These are phyloP conservation scores for Bipolaris sorokiniana DNA, from an alignment of 2,329 filamentous ascomycete genomes.

Conservation along the genomic window DNA sequence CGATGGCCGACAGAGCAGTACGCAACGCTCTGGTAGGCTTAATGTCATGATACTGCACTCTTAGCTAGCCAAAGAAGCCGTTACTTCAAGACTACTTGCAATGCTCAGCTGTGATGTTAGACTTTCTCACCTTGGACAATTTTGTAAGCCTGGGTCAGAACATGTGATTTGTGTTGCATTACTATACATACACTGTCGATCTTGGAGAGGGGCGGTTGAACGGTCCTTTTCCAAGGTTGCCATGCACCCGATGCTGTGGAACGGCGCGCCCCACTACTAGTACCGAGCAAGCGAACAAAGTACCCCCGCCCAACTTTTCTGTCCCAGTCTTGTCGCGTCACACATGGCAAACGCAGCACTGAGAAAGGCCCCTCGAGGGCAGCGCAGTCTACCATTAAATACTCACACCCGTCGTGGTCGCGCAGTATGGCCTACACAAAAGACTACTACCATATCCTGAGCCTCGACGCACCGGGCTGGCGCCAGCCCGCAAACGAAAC, in stretches of 20 bases:
- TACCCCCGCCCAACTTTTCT: constrained; percentile 16
- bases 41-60: constrained; percentile 36
- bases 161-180: not conserved
- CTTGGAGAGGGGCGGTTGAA: constrained; percentile 1
- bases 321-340: constrained; percentile 8
- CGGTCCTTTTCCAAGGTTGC: constrained; percentile 21
- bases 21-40: constrained; percentile 26
- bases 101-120: constrained; percentile 2
- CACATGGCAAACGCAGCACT: constrained; percentile 1
- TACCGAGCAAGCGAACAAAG: constrained; percentile 11
- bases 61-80: constrained; percentile 40
- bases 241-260: constrained; percentile 16
- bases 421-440: constrained; percentile 33
- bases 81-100: constrained; percentile 27
- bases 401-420: not conserved
- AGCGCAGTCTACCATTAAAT: not conserved
- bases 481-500: constrained; percentile 1
- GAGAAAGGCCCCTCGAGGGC: constrained; percentile 6
- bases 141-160: not conserved
- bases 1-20: constrained; percentile 25
- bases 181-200: constrained; percentile 4
- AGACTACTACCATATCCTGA: constrained; percentile 40
- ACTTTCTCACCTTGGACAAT: not conserved
- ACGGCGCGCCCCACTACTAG: constrained; percentile 20
- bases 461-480: constrained; percentile 21